phyloP scores from a whole-genome alignment of 2,329 filamentous ascomycete species.

The Sphaerulina musiva region DNA sequence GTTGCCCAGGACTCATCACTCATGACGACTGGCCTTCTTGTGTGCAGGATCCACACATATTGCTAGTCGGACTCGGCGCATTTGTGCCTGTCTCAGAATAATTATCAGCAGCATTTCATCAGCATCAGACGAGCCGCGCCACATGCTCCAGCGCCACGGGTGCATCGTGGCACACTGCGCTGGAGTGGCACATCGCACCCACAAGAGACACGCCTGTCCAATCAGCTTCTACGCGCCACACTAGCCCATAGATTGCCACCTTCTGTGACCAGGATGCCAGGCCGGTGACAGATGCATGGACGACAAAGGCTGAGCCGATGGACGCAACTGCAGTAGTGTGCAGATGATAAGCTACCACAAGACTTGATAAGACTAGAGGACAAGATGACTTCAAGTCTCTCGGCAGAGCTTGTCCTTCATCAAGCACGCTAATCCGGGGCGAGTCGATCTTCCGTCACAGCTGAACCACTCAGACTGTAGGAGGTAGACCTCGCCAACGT shows the following conservation, averaged over 20 bases:
- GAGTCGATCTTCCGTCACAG: conserved; percentile 2
- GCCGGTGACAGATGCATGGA: too few relatives aligned
- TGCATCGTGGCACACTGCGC: not conserved
- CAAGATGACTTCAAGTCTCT: conserved; percentile 9
- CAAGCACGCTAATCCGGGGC: conserved; percentile 2
- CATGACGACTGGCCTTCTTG: not conserved
- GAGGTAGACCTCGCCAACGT: not conserved
- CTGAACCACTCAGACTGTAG: conserved; percentile 1
- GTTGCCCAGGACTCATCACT: not conserved
- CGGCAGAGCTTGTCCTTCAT: conserved; percentile 12
- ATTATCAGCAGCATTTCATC: not conserved
- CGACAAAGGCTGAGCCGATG: not conserved
- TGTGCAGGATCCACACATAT: not conserved
- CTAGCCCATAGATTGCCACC: too few relatives aligned
- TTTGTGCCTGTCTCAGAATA: not conserved
- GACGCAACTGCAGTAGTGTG: not conserved
- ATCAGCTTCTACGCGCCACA: not conserved
- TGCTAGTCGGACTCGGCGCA: not conserved
- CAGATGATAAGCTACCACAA: not conserved
- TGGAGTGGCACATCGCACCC: not conserved
- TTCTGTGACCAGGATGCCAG: too few relatives aligned
- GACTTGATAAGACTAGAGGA: conserved; percentile 1
- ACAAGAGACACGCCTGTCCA: not conserved
- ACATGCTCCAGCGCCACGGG: not conserved
- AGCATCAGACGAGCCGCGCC: not conserved